Base-by-base conservation (phyloP, 73 alveolate species). In the Durusdinium trenchii region DNA sequence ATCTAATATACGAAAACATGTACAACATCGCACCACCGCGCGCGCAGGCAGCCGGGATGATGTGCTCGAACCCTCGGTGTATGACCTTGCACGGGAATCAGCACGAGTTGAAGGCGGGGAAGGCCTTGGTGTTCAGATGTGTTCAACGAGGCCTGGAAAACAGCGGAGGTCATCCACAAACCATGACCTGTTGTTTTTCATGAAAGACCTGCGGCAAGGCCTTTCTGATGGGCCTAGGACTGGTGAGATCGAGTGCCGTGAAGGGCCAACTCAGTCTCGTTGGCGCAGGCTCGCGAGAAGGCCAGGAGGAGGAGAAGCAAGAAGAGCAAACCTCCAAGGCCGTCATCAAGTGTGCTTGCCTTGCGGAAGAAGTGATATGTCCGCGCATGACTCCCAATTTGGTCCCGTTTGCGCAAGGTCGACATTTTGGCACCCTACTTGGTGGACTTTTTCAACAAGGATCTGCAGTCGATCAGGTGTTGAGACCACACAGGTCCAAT, bases 221-320 rank as follows among this genome's bases (percentile, higher is more conserved):
- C n/a, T n/a, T n/a, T n/a, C n/a, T n/a, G n/a, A n/a, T n/a, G n/a
- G n/a, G n/a, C n/a, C n/a, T n/a, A n/a, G n/a, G n/a, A n/a, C n/a
- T n/a, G n/a, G n/a, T n/a, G n/a, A n/a, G n/a, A n/a, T n/a, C n/a
- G n/a, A n/a, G n/a, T n/a, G n/a, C n/a, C n/a, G n/a, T n/a, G n/a
- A n/a, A n/a, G n/a, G n/a, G n/a, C n/a, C n/a, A n/a, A n/a, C n/a
- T n/a, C n/a, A 52, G 9, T 48, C 12, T 46, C 61, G 10, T 45
- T 28, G 14, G 20, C 46, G 28, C 35, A 89, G 96, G 67, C 18
- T 47, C 90, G 40, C 67, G 95, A 16, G 99, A 79, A 60, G 99
- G 99, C 12, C 87, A 51, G n/a, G 95, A 95, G 64, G 99, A 95
- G 51, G 99, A 95, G 89, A 95, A 95, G 78, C 95, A 95, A 78